phyloP scores from a whole-genome alignment of 805 yeast species.

The Wickerhamomyces hampshirensis region DNA sequence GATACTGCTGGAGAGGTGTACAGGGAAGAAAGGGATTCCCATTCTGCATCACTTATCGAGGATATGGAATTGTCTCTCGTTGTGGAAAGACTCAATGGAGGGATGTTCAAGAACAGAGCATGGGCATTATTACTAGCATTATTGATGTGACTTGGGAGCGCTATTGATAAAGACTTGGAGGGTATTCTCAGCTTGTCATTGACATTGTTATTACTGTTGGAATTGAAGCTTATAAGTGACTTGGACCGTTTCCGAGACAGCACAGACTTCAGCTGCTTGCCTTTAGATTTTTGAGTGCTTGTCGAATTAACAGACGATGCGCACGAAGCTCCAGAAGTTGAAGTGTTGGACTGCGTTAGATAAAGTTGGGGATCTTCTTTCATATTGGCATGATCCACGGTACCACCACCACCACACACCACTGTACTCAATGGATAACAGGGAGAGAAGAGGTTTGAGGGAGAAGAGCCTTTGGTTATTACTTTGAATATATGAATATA shows the following conservation, averaged over 20 bases:
- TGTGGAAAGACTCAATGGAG: slow-evolving; percentile 2
- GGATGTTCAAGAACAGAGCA: slow-evolving; percentile 2
- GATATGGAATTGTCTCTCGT: slow-evolving; percentile 24
- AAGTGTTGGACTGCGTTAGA: slow-evolving; percentile 18
- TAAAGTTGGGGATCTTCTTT: slow-evolving; percentile 4
- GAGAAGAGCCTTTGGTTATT: too few relatives aligned
- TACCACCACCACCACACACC: too few relatives aligned
- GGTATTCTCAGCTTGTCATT: slow-evolving; percentile 3
- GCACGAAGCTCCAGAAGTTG: slow-evolving; percentile 21
- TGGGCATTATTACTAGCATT: not conserved
- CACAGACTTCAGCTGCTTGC: slow-evolving; percentile 7
- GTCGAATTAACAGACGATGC: slow-evolving; percentile 20
- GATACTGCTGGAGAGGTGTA: not conserved
- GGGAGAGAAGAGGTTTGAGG: too few relatives aligned
- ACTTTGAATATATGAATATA: too few relatives aligned
- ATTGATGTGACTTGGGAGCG: slow-evolving; percentile 4
- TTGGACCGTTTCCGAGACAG: slow-evolving; percentile 14
- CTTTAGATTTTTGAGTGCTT: slow-evolving; percentile 11
- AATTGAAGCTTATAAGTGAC: slow-evolving; percentile 4
- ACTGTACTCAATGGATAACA: too few relatives aligned
- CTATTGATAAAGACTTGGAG: slow-evolving; percentile 7
- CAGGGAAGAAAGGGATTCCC: slow-evolving; percentile 11
- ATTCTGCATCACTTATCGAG: slow-evolving; percentile 18
- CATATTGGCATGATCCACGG: not conserved
- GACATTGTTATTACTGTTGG: not conserved